Evolutionary conservation across 371 early-diverging fungal species (phyloP).

Genomic region (Mortierella sp.): DNA sequence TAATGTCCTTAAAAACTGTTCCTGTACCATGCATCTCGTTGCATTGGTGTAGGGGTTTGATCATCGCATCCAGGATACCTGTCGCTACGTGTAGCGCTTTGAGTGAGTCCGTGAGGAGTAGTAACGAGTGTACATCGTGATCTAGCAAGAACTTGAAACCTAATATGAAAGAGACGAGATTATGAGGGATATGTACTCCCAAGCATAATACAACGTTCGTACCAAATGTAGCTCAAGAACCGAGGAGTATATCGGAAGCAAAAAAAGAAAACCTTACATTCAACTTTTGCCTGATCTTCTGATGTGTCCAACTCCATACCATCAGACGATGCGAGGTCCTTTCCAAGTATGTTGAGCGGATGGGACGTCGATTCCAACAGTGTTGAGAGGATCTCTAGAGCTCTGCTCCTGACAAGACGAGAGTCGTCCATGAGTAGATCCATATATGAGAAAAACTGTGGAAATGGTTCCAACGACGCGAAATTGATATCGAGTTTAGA

Average conservation of each 20-base stretch:
- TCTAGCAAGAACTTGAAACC: conserved; percentile 41
- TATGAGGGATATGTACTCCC: neutral
- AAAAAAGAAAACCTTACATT: too few species aligned
- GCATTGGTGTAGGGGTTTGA: conserved; percentile 29
- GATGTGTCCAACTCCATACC: conserved; percentile 34
- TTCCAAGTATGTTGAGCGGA: conserved; percentile 49
- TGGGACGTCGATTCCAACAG: conserved; percentile 41
- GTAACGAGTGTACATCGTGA: conserved; percentile 24
- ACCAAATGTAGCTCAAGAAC: too few species aligned
- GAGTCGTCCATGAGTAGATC: conserved; percentile 55
- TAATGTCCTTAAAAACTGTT: conserved; percentile 18
- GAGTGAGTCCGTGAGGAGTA: conserved; percentile 28
- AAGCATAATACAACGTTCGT: too few species aligned
- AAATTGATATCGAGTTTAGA: too few species aligned
- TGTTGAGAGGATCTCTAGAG: conserved; percentile 48
- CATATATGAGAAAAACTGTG: conserved; percentile 45
- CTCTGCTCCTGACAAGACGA: conserved; percentile 51
- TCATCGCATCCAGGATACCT: conserved; percentile 39
- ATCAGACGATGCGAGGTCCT: conserved; percentile 5
- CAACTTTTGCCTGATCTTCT: conserved; percentile 28
- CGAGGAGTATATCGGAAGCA: too few species aligned
- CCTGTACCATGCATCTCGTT: conserved; percentile 35
- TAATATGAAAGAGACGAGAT: neutral
- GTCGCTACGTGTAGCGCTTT: conserved; percentile 52
- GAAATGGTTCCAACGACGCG: neutral